Evolutionary conservation across 108 stramenopile species (phyloP), one percentile per base, ranked within the genome.

Genomic region (Nitzschia inconspicua): DNA sequence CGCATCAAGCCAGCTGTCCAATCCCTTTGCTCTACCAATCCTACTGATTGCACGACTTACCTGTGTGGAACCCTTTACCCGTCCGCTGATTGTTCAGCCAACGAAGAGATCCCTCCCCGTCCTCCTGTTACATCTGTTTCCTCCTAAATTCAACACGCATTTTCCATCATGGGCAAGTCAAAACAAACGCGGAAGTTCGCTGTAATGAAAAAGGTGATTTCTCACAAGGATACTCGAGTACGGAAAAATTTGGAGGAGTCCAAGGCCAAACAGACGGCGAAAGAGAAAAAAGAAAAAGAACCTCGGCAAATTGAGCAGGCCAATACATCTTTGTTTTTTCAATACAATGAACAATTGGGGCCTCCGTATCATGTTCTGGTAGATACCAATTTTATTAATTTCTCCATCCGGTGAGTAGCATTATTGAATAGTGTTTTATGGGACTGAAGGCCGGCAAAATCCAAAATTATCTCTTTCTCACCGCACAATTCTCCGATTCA

Each of bases 361-460:
- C 98, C 98, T 16, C 98, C 98, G 25, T 99, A 98, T 65, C 95
- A 96, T 68, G 84, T 99, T 5, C 65, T 99, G 20, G 86, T 99
- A 25, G 99, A 99, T 77, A 99, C 99, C 27, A 99, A 99, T 78
- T 98, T 98, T 85, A 92, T 99, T 68, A 98, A 99, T 64, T 97
- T 97, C 62, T 92, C 91, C 42, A 98, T 98, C 59, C 87, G 86
- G 80, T 82, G 60, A 30, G 79, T 66, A 37, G 10, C 11, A 10
- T 11, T 8, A 37, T 37, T 37, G 8, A 10, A 11, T 8, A 37
- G 36, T 10, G 11, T 37, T 37, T 11, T 11, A 10, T 37, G 8
- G 36, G 36, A 37, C 36, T 46, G 1, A 5, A 25, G 18, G 23
- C 7, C 16, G 44, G 44, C 7, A 14, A 1, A 25, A 25, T 14